phyloP scores from a whole-genome alignment of 2,329 filamentous ascomycete genomes.

The Daldinia eschscholtzii region DNA sequence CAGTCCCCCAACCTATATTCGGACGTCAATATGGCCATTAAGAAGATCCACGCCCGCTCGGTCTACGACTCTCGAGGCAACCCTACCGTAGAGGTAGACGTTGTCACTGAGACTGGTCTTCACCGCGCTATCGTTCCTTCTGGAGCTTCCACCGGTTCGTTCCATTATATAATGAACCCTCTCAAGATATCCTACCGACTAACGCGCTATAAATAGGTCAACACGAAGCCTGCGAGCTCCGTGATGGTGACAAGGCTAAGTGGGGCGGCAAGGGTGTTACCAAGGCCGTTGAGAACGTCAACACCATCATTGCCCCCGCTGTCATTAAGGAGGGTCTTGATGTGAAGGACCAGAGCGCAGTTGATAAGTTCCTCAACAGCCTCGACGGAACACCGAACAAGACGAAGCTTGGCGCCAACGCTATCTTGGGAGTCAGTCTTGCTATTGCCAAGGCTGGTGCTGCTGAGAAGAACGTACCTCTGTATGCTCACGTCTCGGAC shows the following conservation, averaged over 20 bases:
- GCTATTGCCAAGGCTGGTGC: conserved; percentile 90
- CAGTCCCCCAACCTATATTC: conserved; percentile 26
- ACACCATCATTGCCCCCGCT: conserved; percentile 81
- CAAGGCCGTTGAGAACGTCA: conserved; percentile 89
- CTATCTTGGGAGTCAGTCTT: conserved; percentile 86
- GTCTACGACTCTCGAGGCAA: conserved; percentile 99
- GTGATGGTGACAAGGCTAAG: conserved; percentile 88
- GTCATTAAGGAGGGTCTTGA: conserved; percentile 86
- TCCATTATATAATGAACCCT: conserved; percentile 35
- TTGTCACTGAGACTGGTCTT: conserved; percentile 94
- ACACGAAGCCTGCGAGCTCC: conserved; percentile 91
- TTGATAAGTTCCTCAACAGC: conserved; percentile 87
- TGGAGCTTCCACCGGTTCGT: conserved; percentile 91
- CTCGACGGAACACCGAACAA: conserved; percentile 90
- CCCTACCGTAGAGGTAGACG: conserved; percentile 98
- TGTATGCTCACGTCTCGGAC: conserved; percentile 90
- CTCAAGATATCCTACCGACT: conserved; percentile 36
- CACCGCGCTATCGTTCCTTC: conserved; percentile 98
- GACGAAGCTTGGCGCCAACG: conserved; percentile 88
- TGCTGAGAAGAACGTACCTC: conserved; percentile 87
- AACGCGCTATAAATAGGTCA: conserved; percentile 68
- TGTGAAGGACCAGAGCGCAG: conserved; percentile 86
- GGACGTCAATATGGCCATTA: conserved; percentile 81
- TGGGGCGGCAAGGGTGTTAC: conserved; percentile 90
- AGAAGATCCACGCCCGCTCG: conserved; percentile 90